phyloP scores from a whole-genome alignment of 106 monocot species.

The Dendrobium huoshanense region DNA sequence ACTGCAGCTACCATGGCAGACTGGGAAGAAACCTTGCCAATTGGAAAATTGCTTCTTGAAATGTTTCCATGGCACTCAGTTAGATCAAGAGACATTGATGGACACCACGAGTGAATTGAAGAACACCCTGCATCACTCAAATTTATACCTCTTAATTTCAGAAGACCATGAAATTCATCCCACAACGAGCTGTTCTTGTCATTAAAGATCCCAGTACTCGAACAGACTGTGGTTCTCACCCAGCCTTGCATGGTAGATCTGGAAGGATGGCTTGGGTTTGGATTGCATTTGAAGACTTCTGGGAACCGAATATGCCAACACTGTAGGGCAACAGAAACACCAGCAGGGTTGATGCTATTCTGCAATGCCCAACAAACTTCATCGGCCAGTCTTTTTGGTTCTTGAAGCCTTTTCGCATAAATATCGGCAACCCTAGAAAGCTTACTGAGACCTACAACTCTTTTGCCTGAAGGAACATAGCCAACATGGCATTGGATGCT shows the following conservation, averaged over 20 bases:
- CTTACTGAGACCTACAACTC: conserved; percentile 91
- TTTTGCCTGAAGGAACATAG: conserved; percentile 61
- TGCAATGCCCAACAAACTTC: conserved; percentile 76
- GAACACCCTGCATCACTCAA: conserved; percentile 6
- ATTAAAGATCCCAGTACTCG: conserved; percentile 60
- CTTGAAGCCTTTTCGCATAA: conserved; percentile 86
- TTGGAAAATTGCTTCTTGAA: too few relatives aligned
- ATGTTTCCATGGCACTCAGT: background rate
- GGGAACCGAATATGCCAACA: conserved; percentile 83
- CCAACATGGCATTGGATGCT: conserved; percentile 74
- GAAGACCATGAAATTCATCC: conserved; percentile 56
- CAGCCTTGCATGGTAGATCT: conserved; percentile 41
- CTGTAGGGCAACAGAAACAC: conserved; percentile 79
- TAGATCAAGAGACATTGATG: conserved; percentile 30
- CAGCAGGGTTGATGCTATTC: conserved; percentile 59
- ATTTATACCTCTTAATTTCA: conserved; percentile 55
- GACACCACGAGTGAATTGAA: conserved; percentile 54
- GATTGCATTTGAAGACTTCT: background rate
- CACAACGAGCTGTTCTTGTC: conserved; percentile 32
- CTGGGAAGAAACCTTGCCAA: background rate
- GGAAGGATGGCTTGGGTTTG: background rate
- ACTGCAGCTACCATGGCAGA: conserved; percentile 61
- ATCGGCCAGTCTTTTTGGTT: conserved; percentile 68
- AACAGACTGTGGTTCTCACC: conserved; percentile 28
- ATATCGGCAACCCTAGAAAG: conserved; percentile 84